Conservation (phyloP, 169 alveolate genomes). For the Plasmodium sp. region DNA sequence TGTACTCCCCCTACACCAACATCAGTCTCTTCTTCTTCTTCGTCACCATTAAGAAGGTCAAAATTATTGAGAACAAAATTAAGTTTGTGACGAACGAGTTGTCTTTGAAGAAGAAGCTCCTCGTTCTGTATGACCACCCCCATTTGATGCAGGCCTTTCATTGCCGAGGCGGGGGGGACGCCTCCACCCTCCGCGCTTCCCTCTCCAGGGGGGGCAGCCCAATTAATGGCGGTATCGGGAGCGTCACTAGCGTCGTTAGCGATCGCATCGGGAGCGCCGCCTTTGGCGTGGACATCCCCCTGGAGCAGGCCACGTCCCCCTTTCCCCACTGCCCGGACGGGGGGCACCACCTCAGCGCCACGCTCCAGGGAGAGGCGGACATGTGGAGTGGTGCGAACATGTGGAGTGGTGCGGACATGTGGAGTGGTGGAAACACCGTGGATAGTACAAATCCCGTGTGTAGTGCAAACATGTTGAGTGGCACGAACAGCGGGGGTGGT, state of each 20-base stretch:
- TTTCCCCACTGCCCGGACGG: neutral
- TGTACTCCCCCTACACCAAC: conserved; percentile 50
- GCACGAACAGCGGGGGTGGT: too few species aligned
- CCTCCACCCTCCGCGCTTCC: neutral
- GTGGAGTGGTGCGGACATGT: too few species aligned
- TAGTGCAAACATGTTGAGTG: too few species aligned
- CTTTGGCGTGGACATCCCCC: neutral
- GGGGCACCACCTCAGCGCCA: neutral
- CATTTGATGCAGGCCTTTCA: neutral
- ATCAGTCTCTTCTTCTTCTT: conserved; percentile 47
- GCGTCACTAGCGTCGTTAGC: neutral
- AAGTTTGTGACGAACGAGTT: conserved; percentile 15
- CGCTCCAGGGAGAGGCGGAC: neutral
- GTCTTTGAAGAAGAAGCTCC: conserved; percentile 27
- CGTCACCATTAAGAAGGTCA: conserved; percentile 40
- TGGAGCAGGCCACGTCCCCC: neutral
- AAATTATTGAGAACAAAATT: conserved; percentile 38
- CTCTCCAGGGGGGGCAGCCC: neutral
- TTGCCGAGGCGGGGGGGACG: neutral
- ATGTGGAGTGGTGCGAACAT: neutral
- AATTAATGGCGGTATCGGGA: neutral
- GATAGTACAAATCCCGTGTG: too few species aligned
- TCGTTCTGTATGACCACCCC: conserved; percentile 23
- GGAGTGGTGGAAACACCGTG: too few species aligned
- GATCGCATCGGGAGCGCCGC: neutral